These are phyloP conservation scores for Wallacemonas collosoma DNA, from an alignment of 208 protist species.

Conservation along the genomic window DNA sequence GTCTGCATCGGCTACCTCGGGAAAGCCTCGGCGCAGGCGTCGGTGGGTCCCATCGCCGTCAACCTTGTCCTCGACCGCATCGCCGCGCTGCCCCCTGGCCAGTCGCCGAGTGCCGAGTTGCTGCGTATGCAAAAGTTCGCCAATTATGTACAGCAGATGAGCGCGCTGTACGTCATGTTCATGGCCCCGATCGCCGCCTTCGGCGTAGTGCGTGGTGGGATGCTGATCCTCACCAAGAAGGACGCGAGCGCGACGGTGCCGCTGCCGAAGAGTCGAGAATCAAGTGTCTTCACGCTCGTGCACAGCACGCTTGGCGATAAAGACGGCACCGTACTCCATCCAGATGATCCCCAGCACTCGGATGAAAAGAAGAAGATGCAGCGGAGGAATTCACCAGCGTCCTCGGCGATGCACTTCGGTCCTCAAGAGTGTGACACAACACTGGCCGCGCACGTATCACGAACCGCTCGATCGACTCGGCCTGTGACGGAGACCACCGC, in stretches of 20 bases:
- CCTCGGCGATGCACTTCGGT: too few relatives aligned
- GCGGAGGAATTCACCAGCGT: too few relatives aligned
- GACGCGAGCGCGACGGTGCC: background rate
- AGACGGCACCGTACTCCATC: background rate
- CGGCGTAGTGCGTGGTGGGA: constrained; percentile 56
- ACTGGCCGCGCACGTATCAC: too few relatives aligned
- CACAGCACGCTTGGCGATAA: constrained; percentile 1
- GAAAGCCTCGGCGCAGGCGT: constrained; percentile 79
- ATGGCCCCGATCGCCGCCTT: constrained; percentile 71
- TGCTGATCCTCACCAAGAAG: constrained; percentile 36
- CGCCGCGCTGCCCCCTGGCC: constrained; percentile 27
- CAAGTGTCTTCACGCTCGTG: background rate
- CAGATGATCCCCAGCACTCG: background rate
- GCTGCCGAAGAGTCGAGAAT: background rate
- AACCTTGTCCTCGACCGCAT: constrained; percentile 52
- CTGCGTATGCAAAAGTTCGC: constrained; percentile 44
- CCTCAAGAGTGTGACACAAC: too few relatives aligned
- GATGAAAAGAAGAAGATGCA: background rate
- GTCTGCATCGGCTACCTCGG: constrained; percentile 72
- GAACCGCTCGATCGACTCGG: too few relatives aligned
- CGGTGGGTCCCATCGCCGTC: constrained; percentile 66
- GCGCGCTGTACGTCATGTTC: constrained; percentile 82
- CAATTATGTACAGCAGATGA: constrained; percentile 72
- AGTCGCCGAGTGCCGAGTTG: constrained; percentile 22
- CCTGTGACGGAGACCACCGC: too few relatives aligned